Evolutionary conservation across 2,329 filamentous ascomycete species (phyloP).

Genomic region (Aureobasidium sp.): DNA sequence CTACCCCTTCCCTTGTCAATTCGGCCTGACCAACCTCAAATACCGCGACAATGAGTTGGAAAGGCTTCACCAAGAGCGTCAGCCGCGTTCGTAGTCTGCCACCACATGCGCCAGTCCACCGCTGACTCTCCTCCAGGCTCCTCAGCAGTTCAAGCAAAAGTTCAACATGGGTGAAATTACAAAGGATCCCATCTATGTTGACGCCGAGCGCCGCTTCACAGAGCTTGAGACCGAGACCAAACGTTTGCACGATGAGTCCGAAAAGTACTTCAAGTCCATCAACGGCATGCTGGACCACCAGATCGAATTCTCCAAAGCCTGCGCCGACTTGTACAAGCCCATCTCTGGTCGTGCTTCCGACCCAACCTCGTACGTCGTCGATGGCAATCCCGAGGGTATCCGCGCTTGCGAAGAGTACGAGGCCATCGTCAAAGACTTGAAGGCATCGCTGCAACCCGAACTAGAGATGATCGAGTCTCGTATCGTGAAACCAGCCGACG

Average conservation of each 20-base stretch:
- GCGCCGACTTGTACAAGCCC: constrained; percentile 95
- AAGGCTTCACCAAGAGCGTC: constrained; percentile 87
- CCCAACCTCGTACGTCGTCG: constrained; percentile 68
- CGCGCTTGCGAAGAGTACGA: constrained; percentile 95
- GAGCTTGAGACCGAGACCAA: constrained; percentile 96
- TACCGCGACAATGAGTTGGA: constrained; percentile 72
- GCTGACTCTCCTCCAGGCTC: constrained; percentile 56
- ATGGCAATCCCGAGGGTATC: constrained; percentile 90
- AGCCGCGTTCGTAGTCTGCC: constrained; percentile 55
- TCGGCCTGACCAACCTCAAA: not conserved
- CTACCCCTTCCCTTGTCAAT: not conserved
- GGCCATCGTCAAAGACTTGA: constrained; percentile 77
- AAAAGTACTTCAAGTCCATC: constrained; percentile 96
- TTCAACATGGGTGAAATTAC: constrained; percentile 96
- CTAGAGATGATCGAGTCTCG: constrained; percentile 94
- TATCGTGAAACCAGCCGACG: constrained; percentile 85
- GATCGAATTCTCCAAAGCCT: constrained; percentile 95
- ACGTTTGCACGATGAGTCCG: constrained; percentile 90
- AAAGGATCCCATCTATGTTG: constrained; percentile 89
- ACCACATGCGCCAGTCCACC: constrained; percentile 77
- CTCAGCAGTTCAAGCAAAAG: constrained; percentile 80
- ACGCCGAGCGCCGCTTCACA: constrained; percentile 86
- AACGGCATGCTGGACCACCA: constrained; percentile 97
- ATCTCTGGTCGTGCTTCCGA: constrained; percentile 95
- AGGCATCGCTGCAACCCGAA: constrained; percentile 81